Conservation (phyloP, 2,329 filamentous ascomycete species). For the Fusarium haematococcum region DNA sequence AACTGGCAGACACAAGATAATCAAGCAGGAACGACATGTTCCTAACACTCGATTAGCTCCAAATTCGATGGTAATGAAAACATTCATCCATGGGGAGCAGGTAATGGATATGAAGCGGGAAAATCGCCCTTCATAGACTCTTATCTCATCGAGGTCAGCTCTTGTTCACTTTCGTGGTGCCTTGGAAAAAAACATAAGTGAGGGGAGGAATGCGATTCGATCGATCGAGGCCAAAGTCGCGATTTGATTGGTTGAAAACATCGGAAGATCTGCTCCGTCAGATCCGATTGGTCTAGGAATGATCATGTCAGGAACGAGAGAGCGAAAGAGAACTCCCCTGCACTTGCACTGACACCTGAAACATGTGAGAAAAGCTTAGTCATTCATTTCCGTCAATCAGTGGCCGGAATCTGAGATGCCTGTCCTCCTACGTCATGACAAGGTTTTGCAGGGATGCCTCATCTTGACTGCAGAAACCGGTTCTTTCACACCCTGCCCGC, state of each 20-base stretch:
- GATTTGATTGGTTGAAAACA: not conserved
- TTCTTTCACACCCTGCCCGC: not conserved
- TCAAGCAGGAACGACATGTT: not conserved
- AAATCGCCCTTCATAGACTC: rapidly evolving
- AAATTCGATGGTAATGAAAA: not conserved
- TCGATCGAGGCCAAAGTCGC: not conserved
- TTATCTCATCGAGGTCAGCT: rapidly evolving
- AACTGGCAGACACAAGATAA: not conserved
- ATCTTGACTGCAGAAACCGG: not conserved
- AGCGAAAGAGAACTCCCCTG: not conserved
- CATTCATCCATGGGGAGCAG: rapidly evolving
- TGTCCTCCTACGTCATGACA: not conserved
- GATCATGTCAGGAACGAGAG: not conserved
- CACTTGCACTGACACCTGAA: not conserved
- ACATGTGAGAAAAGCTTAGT: not conserved
- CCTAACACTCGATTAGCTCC: rapidly evolving
- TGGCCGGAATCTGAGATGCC: not conserved
- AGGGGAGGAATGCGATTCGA: not conserved
- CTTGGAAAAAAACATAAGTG: not conserved
- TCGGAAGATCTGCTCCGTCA: not conserved
- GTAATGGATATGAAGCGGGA: rapidly evolving
- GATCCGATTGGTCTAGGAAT: not conserved
- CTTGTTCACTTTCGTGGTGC: rapidly evolving
- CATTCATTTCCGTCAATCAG: not conserved
- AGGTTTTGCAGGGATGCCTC: not conserved